phyloP scores from a whole-genome alignment of 208 protist genomes.

The Perkinsela sp. region DNA sequence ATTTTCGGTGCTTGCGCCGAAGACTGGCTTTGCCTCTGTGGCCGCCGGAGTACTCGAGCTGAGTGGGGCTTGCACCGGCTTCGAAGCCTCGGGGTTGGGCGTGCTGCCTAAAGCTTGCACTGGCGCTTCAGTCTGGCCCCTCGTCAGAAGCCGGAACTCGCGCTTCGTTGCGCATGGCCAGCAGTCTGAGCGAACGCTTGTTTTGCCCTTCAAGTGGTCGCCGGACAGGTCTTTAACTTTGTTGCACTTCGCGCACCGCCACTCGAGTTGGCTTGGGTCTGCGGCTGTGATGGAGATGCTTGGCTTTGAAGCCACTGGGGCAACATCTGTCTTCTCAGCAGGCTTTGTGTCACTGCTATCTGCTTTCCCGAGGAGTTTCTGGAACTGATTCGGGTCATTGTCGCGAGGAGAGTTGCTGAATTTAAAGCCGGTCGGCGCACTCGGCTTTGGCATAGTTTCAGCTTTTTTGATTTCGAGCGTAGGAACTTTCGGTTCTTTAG shows the following conservation, averaged over 20 bases:
- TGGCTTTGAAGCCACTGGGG: no score
- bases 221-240: conserved; percentile 19
- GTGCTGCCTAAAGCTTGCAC: no score
- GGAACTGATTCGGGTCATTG: not conserved
- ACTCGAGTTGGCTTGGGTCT: conserved; percentile 2
- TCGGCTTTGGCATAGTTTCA: not conserved
- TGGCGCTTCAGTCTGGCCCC: no score
- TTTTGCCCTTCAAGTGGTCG: conserved; percentile 15
- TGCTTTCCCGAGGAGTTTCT: not conserved
- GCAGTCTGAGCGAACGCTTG: conserved; percentile 16
- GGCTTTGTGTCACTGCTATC: not conserved
- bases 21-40: no score
- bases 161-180: conserved; percentile 19
- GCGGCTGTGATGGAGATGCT: no score
- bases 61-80: no score
- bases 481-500: not conserved
- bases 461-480: not conserved
- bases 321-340: not conserved
- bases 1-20: no score
- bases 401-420: not conserved
- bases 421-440: not conserved
- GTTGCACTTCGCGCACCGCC: conserved; percentile 12
- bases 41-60: no score
- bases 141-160: no score
- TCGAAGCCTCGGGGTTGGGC: no score